Evolutionary conservation across 2,329 filamentous ascomycete species (phyloP).

Genomic region (Colletotrichum orbiculare): DNA sequence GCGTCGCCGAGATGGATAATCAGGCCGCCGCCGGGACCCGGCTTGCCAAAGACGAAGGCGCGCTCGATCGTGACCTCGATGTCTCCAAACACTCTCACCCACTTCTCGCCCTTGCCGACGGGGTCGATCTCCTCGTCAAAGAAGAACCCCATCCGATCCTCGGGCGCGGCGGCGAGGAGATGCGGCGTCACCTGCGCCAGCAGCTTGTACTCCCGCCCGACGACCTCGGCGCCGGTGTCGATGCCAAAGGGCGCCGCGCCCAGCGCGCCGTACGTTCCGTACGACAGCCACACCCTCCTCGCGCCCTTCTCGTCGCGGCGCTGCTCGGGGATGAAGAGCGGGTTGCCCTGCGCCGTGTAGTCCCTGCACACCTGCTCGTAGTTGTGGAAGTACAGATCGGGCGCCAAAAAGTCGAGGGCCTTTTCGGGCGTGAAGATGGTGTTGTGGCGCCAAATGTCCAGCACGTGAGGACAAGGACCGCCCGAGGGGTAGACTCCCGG

Average conservation of each 20-base stretch:
- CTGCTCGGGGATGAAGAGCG: conserved; percentile 64
- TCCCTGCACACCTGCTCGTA: conserved; percentile 56
- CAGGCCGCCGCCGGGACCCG: conserved; percentile 51
- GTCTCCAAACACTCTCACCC: conserved; percentile 45
- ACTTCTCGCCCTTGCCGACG: conserved; percentile 40
- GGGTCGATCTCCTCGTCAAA: conserved; percentile 49
- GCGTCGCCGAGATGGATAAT: conserved; percentile 49
- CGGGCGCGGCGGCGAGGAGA: conserved; percentile 44
- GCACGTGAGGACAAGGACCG: conserved; percentile 45
- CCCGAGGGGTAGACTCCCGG: conserved; percentile 52
- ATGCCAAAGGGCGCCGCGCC: conserved; percentile 54
- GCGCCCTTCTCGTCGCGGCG: conserved; percentile 59
- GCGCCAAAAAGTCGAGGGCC: conserved; percentile 57
- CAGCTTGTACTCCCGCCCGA: conserved; percentile 47
- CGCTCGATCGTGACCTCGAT: conserved; percentile 51
- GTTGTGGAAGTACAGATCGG: conserved; percentile 61
- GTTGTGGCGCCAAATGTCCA: conserved; percentile 54
- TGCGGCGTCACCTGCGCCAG: conserved; percentile 43
- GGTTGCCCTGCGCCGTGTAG: conserved; percentile 55
- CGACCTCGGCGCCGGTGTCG: conserved; percentile 46
- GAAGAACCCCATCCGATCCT: conserved; percentile 49
- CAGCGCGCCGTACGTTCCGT: conserved; percentile 52
- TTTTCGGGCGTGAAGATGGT: conserved; percentile 42
- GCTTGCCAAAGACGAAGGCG: conserved; percentile 53
- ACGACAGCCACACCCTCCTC: conserved; percentile 54